Percentiles rank a stretch among this genome's conserved stretches.
Conservation (phyloP, 305 asterid species). For the Fraxinus baroniana region DNA sequence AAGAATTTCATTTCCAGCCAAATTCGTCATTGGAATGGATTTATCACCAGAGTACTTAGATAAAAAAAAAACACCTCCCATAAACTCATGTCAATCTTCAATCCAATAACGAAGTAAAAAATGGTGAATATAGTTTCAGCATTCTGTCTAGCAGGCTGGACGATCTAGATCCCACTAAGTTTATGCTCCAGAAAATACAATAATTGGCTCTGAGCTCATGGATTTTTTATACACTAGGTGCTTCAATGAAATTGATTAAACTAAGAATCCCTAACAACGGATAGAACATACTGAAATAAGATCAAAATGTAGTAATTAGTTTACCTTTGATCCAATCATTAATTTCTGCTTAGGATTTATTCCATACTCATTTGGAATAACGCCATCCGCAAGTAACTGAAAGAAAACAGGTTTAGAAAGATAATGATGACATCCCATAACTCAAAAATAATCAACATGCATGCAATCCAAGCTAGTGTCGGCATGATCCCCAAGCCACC, state of each 20-base stretch:
- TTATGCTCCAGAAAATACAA: neutral
- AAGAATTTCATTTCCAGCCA: neutral
- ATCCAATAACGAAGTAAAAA: constrained; percentile 6
- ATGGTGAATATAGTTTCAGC: constrained; percentile 8
- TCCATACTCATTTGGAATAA: constrained; percentile 97
- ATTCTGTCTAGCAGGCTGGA: constrained; percentile 7
- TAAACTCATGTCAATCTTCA: constrained; percentile 7
- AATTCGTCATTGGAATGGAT: neutral
- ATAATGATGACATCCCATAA: neutral
- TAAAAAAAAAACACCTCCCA: neutral
- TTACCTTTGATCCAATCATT: constrained; percentile 93
- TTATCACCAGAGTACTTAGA: neutral
- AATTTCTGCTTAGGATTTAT: constrained; percentile 88
- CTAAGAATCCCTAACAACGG: constrained; percentile 2
- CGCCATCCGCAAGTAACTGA: constrained; percentile 98
- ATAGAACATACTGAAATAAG: constrained; percentile 2
- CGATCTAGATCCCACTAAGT: constrained; percentile 5
- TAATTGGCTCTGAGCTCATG: constrained; percentile 4
- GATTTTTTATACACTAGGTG: constrained; percentile 1
- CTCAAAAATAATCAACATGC: constrained; percentile 18
- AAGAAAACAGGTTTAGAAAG: constrained; percentile 17
- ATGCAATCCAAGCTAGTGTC: constrained; percentile 1
- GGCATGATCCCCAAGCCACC: neutral
- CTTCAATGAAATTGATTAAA: constrained; percentile 4
- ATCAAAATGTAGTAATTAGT: neutral